Conservation (phyloP, 2,329 filamentous ascomycete species). For the Alternaria hordeiaustralica region DNA sequence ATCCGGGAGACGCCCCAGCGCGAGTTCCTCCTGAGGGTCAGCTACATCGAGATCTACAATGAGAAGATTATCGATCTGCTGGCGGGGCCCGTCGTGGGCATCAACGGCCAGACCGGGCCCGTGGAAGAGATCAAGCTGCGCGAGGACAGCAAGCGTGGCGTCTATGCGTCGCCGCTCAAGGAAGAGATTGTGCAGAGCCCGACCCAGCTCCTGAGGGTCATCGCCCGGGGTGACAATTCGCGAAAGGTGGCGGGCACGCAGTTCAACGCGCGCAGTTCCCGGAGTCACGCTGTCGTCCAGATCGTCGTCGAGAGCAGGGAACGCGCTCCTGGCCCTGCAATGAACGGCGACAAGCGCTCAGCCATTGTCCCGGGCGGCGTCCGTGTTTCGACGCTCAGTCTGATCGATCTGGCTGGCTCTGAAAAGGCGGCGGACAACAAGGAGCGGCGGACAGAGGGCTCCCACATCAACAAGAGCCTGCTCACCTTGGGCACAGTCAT, state of each 20-base stretch:
- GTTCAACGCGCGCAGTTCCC: constrained; percentile 94
- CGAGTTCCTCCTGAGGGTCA: constrained; percentile 93
- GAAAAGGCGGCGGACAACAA: constrained; percentile 96
- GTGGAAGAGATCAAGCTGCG: constrained; percentile 97
- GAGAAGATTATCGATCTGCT: constrained; percentile 95
- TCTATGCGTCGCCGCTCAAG: constrained; percentile 94
- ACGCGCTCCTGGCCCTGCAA: constrained; percentile 66
- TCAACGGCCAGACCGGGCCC: constrained; percentile 53
- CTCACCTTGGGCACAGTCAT: constrained; percentile 96
- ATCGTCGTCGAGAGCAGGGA: constrained; percentile 98
- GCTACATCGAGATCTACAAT: constrained; percentile 99
- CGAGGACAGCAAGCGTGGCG: constrained; percentile 93
- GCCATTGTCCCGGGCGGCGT: constrained; percentile 77
- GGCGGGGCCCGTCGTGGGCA: constrained; percentile 70
- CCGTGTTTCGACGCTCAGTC: constrained; percentile 88
- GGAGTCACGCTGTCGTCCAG: constrained; percentile 97
- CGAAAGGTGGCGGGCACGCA: constrained; percentile 92
- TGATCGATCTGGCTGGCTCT: constrained; percentile 96
- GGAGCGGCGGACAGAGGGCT: constrained; percentile 90
- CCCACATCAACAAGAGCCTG: constrained; percentile 98
- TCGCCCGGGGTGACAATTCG: constrained; percentile 90
- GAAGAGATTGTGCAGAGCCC: constrained; percentile 99
- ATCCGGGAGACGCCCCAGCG: constrained; percentile 95
- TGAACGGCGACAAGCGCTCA: constrained; percentile 51
- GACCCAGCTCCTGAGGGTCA: constrained; percentile 91